These are phyloP conservation scores for Annulohypoxylon maeteangense DNA, from an alignment of 495 filamentous ascomycete genomes.

Conservation along the genomic window DNA sequence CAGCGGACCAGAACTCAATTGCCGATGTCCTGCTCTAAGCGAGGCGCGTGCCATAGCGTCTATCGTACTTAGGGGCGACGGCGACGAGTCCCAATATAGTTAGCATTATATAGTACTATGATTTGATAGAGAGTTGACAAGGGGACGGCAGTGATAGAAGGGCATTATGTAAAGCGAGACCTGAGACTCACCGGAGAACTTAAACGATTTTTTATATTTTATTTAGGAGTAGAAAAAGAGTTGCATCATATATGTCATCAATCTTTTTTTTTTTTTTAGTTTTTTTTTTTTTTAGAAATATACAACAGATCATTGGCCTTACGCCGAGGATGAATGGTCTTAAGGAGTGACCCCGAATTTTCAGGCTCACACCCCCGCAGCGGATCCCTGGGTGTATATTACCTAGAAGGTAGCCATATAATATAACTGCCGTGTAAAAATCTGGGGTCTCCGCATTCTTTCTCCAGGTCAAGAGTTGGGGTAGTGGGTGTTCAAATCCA, in stretches of 20 bases:
- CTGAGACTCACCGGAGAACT: not conserved
- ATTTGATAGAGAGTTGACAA: not conserved
- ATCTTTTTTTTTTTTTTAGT: too few relatives aligned
- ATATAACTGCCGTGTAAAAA: slow-evolving; percentile 31
- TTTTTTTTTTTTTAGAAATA: not conserved
- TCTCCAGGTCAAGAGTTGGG: slow-evolving; percentile 5
- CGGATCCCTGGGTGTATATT: not conserved
- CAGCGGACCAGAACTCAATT: not conserved
- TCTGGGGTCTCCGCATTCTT: slow-evolving; percentile 32
- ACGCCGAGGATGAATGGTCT: not conserved
- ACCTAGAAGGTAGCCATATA: not conserved
- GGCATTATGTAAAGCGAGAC: too few relatives aligned
- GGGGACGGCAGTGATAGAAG: not conserved
- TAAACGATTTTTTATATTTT: not conserved
- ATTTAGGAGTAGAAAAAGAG: not conserved
- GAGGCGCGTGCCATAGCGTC: slow-evolving; percentile 2
- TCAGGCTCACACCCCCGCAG: slow-evolving; percentile 3
- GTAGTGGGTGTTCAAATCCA: slow-evolving; percentile 16
- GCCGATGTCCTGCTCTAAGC: not conserved
- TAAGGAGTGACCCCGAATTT: not conserved
- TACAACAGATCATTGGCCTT: not conserved
- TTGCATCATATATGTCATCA: not conserved
- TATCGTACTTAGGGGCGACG: not conserved
- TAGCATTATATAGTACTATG: not conserved
- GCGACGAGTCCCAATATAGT: not conserved